phyloP scores from a whole-genome alignment of 2,329 filamentous ascomycete species.

The Podosphaera fusca region DNA sequence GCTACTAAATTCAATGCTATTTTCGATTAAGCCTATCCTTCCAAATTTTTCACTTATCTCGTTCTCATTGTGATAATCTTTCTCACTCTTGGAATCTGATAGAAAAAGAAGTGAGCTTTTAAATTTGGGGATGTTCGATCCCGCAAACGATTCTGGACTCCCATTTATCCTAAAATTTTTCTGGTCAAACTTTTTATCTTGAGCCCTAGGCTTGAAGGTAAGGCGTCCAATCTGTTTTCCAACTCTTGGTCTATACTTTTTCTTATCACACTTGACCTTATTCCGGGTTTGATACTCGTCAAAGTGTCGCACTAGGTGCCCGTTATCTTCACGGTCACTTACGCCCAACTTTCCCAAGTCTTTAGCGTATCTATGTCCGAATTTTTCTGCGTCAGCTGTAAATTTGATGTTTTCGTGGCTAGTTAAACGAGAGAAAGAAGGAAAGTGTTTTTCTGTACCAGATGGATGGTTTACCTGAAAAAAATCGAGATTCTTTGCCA shows the following conservation, averaged over 20 bases:
- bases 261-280: not conserved
- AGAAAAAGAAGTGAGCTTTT: not conserved
- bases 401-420: not conserved
- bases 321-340: not conserved
- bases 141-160: not conserved
- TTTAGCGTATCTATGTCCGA: not conserved
- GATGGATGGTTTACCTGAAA: not conserved
- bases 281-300: not conserved
- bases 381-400: not conserved
- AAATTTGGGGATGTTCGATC: not conserved
- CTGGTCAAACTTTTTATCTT: not conserved
- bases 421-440: not conserved
- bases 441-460: not conserved
- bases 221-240: not conserved
- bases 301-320: not conserved
- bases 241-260: not conserved
- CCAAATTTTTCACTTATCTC: not conserved
- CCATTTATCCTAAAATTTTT: not conserved
- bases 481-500: not conserved
- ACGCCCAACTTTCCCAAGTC: not conserved
- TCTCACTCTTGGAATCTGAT: slow-evolving; percentile 4
- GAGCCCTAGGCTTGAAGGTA: not conserved
- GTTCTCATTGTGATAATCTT: slow-evolving; percentile 1
- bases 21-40: slow-evolving; percentile 3
- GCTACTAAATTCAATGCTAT: slow-evolving; percentile 1